Percentiles rank a stretch among this genome's conserved stretches.
Evolutionary conservation across 1,139 yeast genomes (phyloP).

Genomic region (Candida sp.): DNA sequence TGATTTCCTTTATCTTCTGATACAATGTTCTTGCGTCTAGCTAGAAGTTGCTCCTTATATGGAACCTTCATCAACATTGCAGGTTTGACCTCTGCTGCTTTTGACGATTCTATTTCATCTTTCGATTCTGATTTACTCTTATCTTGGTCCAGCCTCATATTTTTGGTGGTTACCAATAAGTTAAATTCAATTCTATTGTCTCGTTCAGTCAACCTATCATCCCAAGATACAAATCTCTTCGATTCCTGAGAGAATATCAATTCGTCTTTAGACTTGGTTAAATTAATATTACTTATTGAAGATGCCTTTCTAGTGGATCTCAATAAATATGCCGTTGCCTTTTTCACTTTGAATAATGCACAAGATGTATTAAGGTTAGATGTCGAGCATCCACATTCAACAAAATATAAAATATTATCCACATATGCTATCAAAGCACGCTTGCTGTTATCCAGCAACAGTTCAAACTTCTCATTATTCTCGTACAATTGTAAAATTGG

Average conservation of each 20-base stretch:
- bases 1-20: neutral
- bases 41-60: slow-evolving; percentile 18
- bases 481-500: slow-evolving; percentile 60
- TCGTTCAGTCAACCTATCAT: slow-evolving; percentile 28
- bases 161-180: slow-evolving; percentile 15
- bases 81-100: slow-evolving; percentile 9
- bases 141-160: slow-evolving; percentile 3
- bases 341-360: slow-evolving; percentile 57
- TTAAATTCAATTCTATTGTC: slow-evolving; percentile 26
- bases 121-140: slow-evolving; percentile 4
- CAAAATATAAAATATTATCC: slow-evolving; percentile 52
- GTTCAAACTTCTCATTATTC: slow-evolving; percentile 41
- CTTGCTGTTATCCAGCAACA: slow-evolving; percentile 47
- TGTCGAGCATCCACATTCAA: slow-evolving; percentile 69
- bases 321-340: slow-evolving; percentile 54
- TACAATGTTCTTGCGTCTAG: slow-evolving; percentile 7
- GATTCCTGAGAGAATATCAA: slow-evolving; percentile 30
- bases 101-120: neutral
- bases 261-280: slow-evolving; percentile 39
- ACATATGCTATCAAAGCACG: slow-evolving; percentile 55
- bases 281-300: slow-evolving; percentile 33
- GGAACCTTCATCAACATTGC: slow-evolving; percentile 18
- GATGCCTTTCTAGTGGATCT: slow-evolving; percentile 57
- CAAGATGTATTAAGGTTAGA: slow-evolving; percentile 42
- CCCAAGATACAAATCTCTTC: slow-evolving; percentile 37